Base-by-base conservation (phyloP, 2,329 filamentous ascomycete species). In the Xylaria polymorpha region DNA sequence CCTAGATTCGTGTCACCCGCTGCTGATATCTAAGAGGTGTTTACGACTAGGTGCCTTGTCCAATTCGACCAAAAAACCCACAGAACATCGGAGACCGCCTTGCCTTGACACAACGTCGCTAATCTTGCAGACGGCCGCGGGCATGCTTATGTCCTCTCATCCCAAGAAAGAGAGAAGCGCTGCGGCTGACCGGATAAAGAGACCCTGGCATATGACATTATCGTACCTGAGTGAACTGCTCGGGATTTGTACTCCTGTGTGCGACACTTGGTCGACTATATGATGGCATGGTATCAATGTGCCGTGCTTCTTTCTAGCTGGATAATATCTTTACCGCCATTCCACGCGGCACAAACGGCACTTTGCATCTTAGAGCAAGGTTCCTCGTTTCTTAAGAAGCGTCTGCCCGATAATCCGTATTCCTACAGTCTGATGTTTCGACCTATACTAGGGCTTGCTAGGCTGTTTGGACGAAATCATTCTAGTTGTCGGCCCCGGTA, bases 91-190 rank as follows among this genome's bases (percentile, higher is more conserved):
- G 65, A 44, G 61, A 64, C 44, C 46, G 44, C 50, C 57, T 67
- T 57, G 55, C 59, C 67, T 74, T 76, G 66, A 76, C 76, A 77
- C 75, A 64, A 77, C 76, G 71, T 80, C 79, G 79, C 79, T 74
- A 80, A 81, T 80, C 79, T 80, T 67, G 79, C 79, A 80, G 75
- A 67, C 74, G 74, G 74, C 69, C 64, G 64, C 70, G 70, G 65
- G 64, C 71, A 72, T 74, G 67, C 57, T 63, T 70, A 56, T 65
- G 64, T 67, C 51, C 60, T 37, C 48, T 61, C 68, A 53, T 68
- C 59, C 66, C 57, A 61, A 46, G 66, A 37, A 67, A 65, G 51
- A 29, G 53, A 48, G 58, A 61, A 69, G 51, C 25, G 51, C 50
- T 66, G 64, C 65, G 58, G 64, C 62, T 60, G 56, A 37, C 67